Evolutionary conservation across 805 yeast species (phyloP), one percentile per base, ranked within the genome.

Genomic region (Metschnikowia matae): DNA sequence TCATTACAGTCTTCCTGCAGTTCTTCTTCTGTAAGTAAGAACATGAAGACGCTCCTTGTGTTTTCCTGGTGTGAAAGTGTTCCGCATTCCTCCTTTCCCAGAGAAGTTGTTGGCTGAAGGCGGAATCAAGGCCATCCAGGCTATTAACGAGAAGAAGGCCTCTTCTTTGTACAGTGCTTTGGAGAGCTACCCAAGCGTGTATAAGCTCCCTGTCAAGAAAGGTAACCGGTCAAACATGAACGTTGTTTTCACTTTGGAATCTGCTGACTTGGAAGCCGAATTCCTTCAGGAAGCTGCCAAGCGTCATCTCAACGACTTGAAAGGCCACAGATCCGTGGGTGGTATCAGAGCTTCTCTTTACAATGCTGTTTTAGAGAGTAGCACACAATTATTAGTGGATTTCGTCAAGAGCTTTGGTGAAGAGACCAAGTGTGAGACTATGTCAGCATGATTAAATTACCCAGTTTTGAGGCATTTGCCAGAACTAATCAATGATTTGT

Each of bases 251-350:
- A 89, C 89, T 10, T 68, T 90, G 43, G 75, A 79, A 21, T 78
- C 75, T 47, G 82, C 79, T 3, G 88, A 78, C 2, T 66, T 81
- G 47, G 97, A 91, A 62, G 75, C 78, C 5, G 70, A 79, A 52
- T 94, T 94, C 70, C 62, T 92, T 53, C 73, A 80, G 53, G 83
- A 76, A 44, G 96, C 97, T 3, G 77, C 73, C 21, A 79, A 67
- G 26, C 63, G 57, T 50, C 77, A 80, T 1, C 75, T 94, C 54
- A 73, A 83, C 4, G 98, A 97, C 6, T 77, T 92, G 62, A 88
- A 90, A 70, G 98, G 99, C 39, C 98, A 92, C 70, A 82, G 98
- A 67, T 89, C 96, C 3, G 98, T 92, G 40, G 98, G 98, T 46
- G 99, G 99, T 31, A 86, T 94, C 70, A 84, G 99, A 69, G 91